These are phyloP conservation scores for Candida pseudoviswanathii DNA, from an alignment of 1,139 yeast genomes.

Conservation along the genomic window DNA sequence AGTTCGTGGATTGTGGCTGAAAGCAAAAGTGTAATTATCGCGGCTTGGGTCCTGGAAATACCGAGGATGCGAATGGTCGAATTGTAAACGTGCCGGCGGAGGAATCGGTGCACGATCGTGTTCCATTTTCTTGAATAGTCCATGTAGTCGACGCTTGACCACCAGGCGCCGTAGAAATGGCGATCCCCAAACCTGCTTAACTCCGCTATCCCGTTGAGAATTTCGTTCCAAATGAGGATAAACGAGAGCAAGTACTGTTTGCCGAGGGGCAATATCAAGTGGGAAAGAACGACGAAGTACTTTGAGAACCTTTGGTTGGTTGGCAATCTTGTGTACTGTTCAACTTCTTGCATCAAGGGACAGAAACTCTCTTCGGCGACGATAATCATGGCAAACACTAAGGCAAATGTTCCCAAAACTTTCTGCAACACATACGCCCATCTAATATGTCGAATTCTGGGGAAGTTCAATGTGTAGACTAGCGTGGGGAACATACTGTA, in stretches of 20 bases:
- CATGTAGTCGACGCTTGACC: constrained; percentile 95
- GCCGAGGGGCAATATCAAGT: constrained; percentile 77
- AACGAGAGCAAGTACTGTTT: constrained; percentile 76
- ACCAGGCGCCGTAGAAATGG: constrained; percentile 94
- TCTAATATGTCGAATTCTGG: constrained; percentile 70
- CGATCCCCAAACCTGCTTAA: constrained; percentile 84
- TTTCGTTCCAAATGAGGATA: constrained; percentile 95
- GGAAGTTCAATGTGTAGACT: constrained; percentile 78
- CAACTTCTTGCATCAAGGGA: constrained; percentile 69
- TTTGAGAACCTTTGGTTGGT: constrained; percentile 46
- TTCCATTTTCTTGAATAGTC: constrained; percentile 96
- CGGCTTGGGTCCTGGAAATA: constrained; percentile 67
- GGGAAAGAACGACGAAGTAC: constrained; percentile 67
- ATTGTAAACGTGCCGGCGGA: constrained; percentile 91
- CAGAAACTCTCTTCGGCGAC: constrained; percentile 78
- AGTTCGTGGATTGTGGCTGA: constrained; percentile 86
- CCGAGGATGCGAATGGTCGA: constrained; percentile 79
- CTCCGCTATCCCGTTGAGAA: constrained; percentile 86
- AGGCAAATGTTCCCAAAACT: constrained; percentile 80
- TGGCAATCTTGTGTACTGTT: constrained; percentile 50
- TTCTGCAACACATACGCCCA: constrained; percentile 71
- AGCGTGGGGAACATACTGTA: constrained; percentile 89
- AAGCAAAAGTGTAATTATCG: constrained; percentile 76
- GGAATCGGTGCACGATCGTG: constrained; percentile 88
- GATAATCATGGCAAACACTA: constrained; percentile 77